Base-by-base conservation (phyloP, 192 early-diverging fungal genomes). In the Coemansia sp. region DNA sequence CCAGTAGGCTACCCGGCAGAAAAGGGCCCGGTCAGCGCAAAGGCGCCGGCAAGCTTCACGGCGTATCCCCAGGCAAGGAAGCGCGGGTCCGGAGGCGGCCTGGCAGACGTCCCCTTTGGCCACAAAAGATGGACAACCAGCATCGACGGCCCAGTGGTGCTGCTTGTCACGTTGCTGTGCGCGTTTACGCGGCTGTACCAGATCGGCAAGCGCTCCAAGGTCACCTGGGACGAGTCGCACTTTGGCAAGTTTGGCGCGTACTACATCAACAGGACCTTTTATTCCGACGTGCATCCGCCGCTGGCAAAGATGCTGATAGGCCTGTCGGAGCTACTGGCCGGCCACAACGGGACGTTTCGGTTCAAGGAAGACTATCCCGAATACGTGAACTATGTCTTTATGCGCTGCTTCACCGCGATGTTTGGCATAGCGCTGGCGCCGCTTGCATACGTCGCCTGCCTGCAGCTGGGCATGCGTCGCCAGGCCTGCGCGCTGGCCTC, bases 211-310 rank as follows among this genome's bases (percentile, higher is more conserved):
- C 58, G 70, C 51, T 58, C 57, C 60, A 63, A 55, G 60, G 86
- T 88, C n/a, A 82, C 85, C 20, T 91, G 90, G 90, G 90, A 91
- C 71, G 90, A 91, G 74, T 85, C 86, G 72, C 70, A 77, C 60
- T 79, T 77, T 65, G 67, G 60, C 55, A 83, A 97, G 85, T 98
- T 98, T 73, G 95, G 89, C 22, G 91, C 91, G 14, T 83, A 92
- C 72, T 98, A 98, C 77, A 61, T 98, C 36, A 93, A 95, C 58
- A 79, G 88, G 19, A 89, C 90, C 47, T 98, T 98, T 69, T 97
- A 98, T 71, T 93, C 93, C 69, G 97, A 98, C 81, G 97, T 98
- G 10, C 97, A 98, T 71, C 97, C 97, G 39, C 97, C 97, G 13
- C 82, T 98, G 58, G 95, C 95, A 11, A 98, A 98, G 80, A 96